These are phyloP conservation scores for Chimonanthus salicifolius DNA, from an alignment of 164 flowering plant species.

Conservation along the genomic window DNA sequence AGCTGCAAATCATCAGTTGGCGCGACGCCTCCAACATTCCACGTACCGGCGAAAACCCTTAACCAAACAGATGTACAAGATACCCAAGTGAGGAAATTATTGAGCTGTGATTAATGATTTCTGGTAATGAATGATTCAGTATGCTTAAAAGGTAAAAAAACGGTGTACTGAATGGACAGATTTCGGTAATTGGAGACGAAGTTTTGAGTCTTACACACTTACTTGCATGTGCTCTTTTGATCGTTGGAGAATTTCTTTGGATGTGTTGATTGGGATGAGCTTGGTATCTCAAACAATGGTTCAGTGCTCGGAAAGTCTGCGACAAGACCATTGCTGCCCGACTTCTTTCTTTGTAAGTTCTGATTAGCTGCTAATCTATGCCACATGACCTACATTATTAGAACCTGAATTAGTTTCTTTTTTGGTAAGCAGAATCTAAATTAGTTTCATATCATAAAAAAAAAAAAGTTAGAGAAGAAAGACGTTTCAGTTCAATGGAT, in stretches of 20 bases:
- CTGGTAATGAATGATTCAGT: neutral
- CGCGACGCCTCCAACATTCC: conserved; percentile 29
- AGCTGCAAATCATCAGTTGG: conserved; percentile 20
- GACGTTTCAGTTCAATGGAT: too few species aligned
- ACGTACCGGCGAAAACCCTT: conserved; percentile 26
- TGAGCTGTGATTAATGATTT: neutral
- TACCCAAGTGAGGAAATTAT: neutral
- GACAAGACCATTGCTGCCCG: conserved; percentile 44
- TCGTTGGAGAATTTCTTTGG: conserved; percentile 8
- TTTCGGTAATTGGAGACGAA: neutral
- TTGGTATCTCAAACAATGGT: conserved; percentile 5
- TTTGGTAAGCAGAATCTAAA: neutral
- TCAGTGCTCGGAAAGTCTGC: conserved; percentile 14
- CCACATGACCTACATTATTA: conserved; percentile 49
- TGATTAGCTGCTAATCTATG: conserved; percentile 42
- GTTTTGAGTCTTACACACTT: conserved; percentile 23
- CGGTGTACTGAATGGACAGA: neutral
- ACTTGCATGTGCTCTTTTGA: conserved; percentile 24
- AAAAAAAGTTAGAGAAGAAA: neutral
- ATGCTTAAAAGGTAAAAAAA: neutral
- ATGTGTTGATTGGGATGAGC: neutral
- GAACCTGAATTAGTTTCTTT: too few species aligned
- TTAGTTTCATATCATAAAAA: neutral
- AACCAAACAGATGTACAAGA: neutral
- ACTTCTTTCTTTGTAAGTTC: conserved; percentile 39